A percentile compares a stretch with the other conserved stretches of the same genome.
Evolutionary conservation across 352 stramenopile genomes (phyloP).

Genomic region (Phytopythium kandeliae): DNA sequence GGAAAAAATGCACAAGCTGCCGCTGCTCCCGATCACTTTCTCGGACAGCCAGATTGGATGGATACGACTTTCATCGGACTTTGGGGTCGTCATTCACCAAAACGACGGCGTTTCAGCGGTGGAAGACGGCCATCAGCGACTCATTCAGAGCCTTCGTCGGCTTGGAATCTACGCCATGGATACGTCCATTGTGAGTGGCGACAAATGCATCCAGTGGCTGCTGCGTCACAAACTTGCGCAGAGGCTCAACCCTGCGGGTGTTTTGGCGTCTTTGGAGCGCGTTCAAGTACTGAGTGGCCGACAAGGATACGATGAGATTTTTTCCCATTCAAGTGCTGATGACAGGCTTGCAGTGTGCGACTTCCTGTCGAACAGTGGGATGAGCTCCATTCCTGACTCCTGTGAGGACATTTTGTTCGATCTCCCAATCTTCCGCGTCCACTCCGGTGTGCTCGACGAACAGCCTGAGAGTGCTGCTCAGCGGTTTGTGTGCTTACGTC

Average conservation of each 20-base stretch:
- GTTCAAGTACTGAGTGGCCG: conserved; percentile 24
- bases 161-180: conserved; percentile 42
- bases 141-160: conserved; percentile 27
- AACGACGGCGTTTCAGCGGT: conserved; percentile 8
- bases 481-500: conserved; percentile 22
- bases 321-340: conserved; percentile 14
- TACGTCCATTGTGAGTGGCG: conserved; percentile 27
- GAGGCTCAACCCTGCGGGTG: conserved; percentile 35
- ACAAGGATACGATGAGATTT: conserved; percentile 33
- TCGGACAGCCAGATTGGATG: conserved; percentile 18
- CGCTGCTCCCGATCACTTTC: conserved; percentile 29
- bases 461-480: background rate
- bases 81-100: conserved; percentile 30
- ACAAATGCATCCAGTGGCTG: conserved; percentile 40
- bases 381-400: conserved; percentile 24
- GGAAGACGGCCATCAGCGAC: conserved; percentile 9
- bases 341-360: conserved; percentile 32
- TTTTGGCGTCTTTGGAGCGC: conserved; percentile 30
- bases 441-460: conserved; percentile 9
- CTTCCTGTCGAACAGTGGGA: conserved; percentile 35
- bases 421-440: conserved; percentile 42
- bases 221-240: conserved; percentile 31
- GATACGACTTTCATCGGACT: conserved; percentile 22
- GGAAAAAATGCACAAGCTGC: conserved; percentile 28
- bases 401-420: conserved; percentile 35